Evolutionary conservation across 306 rosid genomes (phyloP).

Genomic region (Malus domestica): DNA sequence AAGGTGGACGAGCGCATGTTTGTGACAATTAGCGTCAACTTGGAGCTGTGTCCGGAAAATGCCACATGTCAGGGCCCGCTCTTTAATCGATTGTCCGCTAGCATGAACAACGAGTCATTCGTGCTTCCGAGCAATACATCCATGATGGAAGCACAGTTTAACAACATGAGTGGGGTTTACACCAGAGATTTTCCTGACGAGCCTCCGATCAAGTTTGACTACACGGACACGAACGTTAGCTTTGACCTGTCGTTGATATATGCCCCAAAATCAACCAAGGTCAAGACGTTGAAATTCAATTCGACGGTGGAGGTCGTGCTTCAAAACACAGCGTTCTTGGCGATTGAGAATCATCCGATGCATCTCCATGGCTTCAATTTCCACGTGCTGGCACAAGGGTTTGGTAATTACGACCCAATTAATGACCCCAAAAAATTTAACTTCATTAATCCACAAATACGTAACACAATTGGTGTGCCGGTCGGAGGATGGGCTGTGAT

Average conservation of each 20-base stretch:
- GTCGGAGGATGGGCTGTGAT: slow-evolving; percentile 58
- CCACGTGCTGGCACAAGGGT: slow-evolving; percentile 60
- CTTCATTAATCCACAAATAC: slow-evolving; percentile 39
- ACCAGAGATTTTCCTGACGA: slow-evolving; percentile 38
- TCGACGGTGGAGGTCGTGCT: slow-evolving; percentile 48
- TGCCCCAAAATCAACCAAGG: slow-evolving; percentile 47
- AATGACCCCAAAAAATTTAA: slow-evolving; percentile 34
- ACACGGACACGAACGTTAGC: slow-evolving; percentile 9
- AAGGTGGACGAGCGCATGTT: slow-evolving; percentile 47
- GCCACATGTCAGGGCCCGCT: slow-evolving; percentile 27
- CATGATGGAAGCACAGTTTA: slow-evolving; percentile 39
- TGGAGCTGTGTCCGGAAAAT: slow-evolving; percentile 16
- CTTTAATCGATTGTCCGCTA: slow-evolving; percentile 24
- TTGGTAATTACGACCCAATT: slow-evolving; percentile 37
- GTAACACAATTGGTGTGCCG: slow-evolving; percentile 63
- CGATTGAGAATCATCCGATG: slow-evolving; percentile 42
- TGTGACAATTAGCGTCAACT: slow-evolving; percentile 30
- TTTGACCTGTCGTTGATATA: background rate
- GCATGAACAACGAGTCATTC: slow-evolving; percentile 72
- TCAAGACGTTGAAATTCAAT: slow-evolving; percentile 47
- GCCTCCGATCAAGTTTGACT: slow-evolving; percentile 35
- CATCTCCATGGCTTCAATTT: slow-evolving; percentile 64
- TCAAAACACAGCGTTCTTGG: slow-evolving; percentile 37
- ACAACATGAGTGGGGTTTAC: slow-evolving; percentile 28
- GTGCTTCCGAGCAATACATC: slow-evolving; percentile 31